These are phyloP conservation scores for Plasmodium vivax DNA, from an alignment of 169 alveolate genomes.

Conservation along the genomic window DNA sequence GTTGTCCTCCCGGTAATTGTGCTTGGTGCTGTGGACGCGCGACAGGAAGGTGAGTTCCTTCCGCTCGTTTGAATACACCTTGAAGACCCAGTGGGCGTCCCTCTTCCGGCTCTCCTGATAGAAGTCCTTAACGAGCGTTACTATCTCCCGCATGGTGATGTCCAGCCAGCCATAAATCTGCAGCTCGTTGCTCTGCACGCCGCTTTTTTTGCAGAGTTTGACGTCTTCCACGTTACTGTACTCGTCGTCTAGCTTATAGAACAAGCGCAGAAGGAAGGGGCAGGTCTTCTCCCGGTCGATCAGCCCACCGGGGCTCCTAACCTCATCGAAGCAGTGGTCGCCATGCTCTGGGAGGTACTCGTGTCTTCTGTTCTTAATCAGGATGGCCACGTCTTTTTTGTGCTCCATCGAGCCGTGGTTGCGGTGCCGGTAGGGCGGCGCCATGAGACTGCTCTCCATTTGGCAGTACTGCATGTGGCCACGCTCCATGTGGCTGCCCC, in stretches of 20 bases:
- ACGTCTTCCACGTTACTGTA: slow-evolving; percentile 33
- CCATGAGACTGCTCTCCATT: neutral
- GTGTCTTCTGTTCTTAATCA: neutral
- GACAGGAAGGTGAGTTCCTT: slow-evolving; percentile 28
- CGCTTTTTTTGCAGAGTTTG: neutral
- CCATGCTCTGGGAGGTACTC: neutral
- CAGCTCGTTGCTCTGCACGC: slow-evolving; percentile 25
- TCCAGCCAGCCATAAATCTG: slow-evolving; percentile 73
- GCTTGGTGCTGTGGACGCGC: slow-evolving; percentile 56
- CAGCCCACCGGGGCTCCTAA: slow-evolving; percentile 2
- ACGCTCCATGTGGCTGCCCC: neutral
- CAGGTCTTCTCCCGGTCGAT: slow-evolving; percentile 59
- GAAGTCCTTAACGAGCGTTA: slow-evolving; percentile 67
- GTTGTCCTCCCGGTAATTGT: slow-evolving; percentile 52
- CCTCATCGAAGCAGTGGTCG: neutral
- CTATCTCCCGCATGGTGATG: slow-evolving; percentile 70
- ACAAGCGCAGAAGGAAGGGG: slow-evolving; percentile 61
- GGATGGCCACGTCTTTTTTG: neutral
- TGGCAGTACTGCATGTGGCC: too few relatives aligned
- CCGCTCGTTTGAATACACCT: slow-evolving; percentile 25
- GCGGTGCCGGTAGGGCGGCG: neutral
- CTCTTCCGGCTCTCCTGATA: slow-evolving; percentile 72
- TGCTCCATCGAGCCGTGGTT: neutral
- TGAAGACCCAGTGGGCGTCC: slow-evolving; percentile 70
- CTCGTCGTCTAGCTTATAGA: slow-evolving; percentile 36